Percentiles rank a stretch among this genome's conserved stretches.
Evolutionary conservation across 2,329 filamentous ascomycete species (phyloP).

Genomic region (Salinomyces thailandicus): DNA sequence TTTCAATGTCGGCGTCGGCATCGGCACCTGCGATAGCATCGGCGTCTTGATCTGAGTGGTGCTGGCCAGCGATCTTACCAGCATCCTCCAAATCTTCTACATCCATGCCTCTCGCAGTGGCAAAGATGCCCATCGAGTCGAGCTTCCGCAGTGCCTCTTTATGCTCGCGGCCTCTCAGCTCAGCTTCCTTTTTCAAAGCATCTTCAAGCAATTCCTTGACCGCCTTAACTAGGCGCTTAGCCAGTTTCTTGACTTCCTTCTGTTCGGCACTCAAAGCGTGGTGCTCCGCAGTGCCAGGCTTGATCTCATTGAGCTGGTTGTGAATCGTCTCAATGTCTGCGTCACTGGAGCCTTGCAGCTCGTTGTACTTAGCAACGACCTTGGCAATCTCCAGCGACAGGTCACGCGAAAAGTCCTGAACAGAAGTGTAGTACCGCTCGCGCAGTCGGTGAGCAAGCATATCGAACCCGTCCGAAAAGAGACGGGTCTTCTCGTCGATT

Average conservation of each 20-base stretch:
- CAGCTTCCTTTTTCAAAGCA: constrained; percentile 70
- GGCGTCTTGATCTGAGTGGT: constrained; percentile 27
- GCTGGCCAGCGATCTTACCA: constrained; percentile 13
- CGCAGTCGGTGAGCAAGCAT: constrained; percentile 44
- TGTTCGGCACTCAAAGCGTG: constrained; percentile 48
- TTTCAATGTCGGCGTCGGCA: constrained; percentile 20
- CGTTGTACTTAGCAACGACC: constrained; percentile 32
- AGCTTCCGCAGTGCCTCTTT: constrained; percentile 64
- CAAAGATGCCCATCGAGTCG: constrained; percentile 54
- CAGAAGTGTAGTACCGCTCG: constrained; percentile 49
- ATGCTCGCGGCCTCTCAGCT: constrained; percentile 59
- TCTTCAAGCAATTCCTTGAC: constrained; percentile 68
- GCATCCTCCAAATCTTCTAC: constrained; percentile 40
- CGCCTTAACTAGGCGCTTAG: constrained; percentile 77
- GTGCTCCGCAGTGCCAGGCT: constrained; percentile 29
- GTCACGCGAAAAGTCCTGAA: constrained; percentile 50
- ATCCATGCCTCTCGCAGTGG: constrained; percentile 35
- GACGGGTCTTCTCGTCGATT: constrained; percentile 46
- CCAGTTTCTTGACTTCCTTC: constrained; percentile 72
- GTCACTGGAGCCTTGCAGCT: constrained; percentile 14
- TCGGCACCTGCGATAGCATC: constrained; percentile 30
- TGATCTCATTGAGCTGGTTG: constrained; percentile 29
- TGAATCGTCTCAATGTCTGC: constrained; percentile 31
- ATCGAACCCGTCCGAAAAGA: constrained; percentile 46
- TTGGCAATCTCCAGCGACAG: constrained; percentile 46